Conservation (phyloP, 148 eudicot genomes). For the Rhododendron simsii region DNA sequence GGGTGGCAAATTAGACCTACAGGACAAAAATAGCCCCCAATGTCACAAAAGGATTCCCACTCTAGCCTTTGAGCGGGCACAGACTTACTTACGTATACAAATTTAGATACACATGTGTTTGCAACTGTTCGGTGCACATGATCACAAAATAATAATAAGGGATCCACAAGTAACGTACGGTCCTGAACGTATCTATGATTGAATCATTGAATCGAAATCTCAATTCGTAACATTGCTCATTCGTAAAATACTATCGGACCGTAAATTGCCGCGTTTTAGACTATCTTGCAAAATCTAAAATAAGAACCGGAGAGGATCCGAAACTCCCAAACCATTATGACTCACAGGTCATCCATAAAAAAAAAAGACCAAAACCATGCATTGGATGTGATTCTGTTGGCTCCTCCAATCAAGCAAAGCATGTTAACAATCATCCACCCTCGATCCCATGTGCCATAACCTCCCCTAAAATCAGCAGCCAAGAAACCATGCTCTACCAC, state of each 20-base stretch:
- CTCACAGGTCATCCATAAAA: no score
- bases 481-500: neutral
- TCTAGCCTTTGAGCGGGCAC: no score
- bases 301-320: neutral
- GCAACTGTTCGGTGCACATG: neutral
- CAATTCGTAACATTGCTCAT: neutral
- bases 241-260: neutral
- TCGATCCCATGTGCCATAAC: constrained; percentile 31
- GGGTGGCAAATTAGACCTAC: no score
- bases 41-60: neutral
- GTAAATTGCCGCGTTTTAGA: no score
- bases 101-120: no score
- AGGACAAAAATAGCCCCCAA: no score
- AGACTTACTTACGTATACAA: no score
- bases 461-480: constrained; percentile 18
- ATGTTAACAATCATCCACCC: neutral
- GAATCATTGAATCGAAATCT: no score
- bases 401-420: constrained; percentile 30
- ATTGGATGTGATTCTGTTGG: neutral
- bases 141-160: neutral
- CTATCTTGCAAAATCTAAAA: neutral
- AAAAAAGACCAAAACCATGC: no score
- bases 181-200: neutral
- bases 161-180: no score
- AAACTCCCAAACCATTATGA: neutral